These are phyloP conservation scores for Cutaneotrichosporon dermatis DNA, from an alignment of 1,284 basidiomycete species.

Conservation along the genomic window DNA sequence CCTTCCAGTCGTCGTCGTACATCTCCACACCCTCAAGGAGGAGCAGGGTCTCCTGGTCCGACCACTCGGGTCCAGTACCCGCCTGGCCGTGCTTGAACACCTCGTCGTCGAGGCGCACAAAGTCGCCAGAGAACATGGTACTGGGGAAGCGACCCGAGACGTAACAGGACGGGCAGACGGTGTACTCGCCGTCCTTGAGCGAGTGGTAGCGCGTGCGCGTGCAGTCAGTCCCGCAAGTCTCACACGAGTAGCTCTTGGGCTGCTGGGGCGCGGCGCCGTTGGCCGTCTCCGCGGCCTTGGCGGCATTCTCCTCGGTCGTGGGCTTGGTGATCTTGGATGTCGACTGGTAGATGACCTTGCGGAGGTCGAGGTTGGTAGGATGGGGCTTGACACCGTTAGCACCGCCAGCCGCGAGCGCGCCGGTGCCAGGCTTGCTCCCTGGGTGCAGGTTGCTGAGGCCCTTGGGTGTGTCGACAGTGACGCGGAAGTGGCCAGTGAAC, in stretches of 20 bases:
- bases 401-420: conserved; percentile 49
- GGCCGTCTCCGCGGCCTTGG: conserved; percentile 54
- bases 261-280: conserved; percentile 51
- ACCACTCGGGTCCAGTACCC: conserved; percentile 67
- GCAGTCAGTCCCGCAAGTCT: conserved; percentile 93
- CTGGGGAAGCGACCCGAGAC: conserved; percentile 94
- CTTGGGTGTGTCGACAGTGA: conserved; percentile 93
- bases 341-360: conserved; percentile 81
- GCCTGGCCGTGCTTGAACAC: conserved; percentile 53
- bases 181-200: conserved; percentile 85
- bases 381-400: conserved; percentile 54
- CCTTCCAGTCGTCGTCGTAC: conserved; percentile 95
- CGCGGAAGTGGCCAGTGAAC: conserved; percentile 97
- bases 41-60: conserved; percentile 81
- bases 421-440: conserved; percentile 59
- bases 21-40: conserved; percentile 95
- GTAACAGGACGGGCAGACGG: conserved; percentile 86
- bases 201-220: conserved; percentile 85
- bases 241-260: conserved; percentile 66
- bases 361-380: conserved; percentile 67
- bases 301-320: conserved; percentile 63
- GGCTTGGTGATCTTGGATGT: conserved; percentile 65
- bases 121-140: conserved; percentile 94
- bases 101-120: conserved; percentile 76
- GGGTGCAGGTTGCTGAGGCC: conserved; percentile 89